Evolutionary conservation across 805 yeast species (phyloP).

Genomic region (Starmerella floricola): DNA sequence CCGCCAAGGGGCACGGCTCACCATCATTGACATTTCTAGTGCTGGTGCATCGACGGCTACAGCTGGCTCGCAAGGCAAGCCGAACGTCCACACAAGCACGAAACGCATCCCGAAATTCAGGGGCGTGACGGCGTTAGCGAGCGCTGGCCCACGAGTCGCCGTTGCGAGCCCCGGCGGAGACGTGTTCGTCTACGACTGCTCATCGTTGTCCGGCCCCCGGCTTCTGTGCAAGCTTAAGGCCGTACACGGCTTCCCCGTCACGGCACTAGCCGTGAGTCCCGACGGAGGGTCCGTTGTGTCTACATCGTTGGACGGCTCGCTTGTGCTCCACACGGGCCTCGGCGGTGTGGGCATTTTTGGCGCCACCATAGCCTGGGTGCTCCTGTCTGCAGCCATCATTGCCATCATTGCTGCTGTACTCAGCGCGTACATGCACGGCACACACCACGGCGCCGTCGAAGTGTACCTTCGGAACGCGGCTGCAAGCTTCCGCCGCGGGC

Average conservation of each 20-base stretch:
- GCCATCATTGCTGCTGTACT: conserved; percentile 8
- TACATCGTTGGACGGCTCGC: conserved; percentile 21
- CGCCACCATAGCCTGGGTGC: conserved; percentile 17
- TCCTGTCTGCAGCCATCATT: conserved; percentile 12
- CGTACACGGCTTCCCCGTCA: conserved; percentile 21
- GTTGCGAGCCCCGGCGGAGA: conserved; percentile 22
- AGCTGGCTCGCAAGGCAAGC: no score
- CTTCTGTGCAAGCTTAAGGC: conserved; percentile 3
- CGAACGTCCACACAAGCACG: neutral
- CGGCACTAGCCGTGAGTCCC: conserved; percentile 17
- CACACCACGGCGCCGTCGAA: neutral
- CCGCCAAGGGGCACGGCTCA: conserved; percentile 11
- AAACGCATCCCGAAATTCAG: conserved; percentile 9
- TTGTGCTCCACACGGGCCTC: conserved; percentile 8
- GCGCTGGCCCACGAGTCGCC: conserved; percentile 14
- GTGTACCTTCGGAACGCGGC: no score
- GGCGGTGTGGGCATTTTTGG: neutral
- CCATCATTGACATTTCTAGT: conserved; percentile 7
- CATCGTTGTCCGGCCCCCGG: neutral
- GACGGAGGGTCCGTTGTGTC: conserved; percentile 15
- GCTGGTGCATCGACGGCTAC: conserved; percentile 3
- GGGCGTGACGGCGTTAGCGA: conserved; percentile 19
- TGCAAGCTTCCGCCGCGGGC: no score
- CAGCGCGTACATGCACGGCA: neutral
- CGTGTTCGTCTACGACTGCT: conserved; percentile 10